A percentile compares a stretch with the other conserved stretches of the same genome.
Evolutionary conservation across 2,329 filamentous ascomycete genomes (phyloP).

Genomic region (Dothidotthia symphoricarpi): DNA sequence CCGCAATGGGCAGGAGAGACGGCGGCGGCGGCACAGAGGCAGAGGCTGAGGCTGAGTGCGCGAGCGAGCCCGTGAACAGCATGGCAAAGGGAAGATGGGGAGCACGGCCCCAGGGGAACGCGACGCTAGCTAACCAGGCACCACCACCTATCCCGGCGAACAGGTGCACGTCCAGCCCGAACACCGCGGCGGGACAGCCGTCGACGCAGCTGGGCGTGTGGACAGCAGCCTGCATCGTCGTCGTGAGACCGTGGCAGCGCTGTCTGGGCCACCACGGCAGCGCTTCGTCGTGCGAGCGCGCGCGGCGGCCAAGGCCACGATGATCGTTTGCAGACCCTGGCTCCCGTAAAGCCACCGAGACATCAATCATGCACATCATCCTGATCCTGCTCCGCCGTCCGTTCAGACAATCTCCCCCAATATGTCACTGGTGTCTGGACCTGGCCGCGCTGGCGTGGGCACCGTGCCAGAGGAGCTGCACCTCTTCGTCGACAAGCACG

Average conservation of each 20-base stretch:
- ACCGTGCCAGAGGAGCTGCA: conserved; percentile 49
- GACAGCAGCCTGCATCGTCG: background rate
- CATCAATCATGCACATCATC: conserved; percentile 6
- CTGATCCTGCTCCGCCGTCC: background rate
- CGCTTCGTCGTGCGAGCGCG: conserved; percentile 4
- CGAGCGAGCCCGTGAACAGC: conserved; percentile 4
- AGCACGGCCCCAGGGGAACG: no score
- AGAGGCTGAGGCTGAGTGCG: conserved; percentile 9
- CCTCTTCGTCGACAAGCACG: conserved; percentile 66
- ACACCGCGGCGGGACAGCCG: no score
- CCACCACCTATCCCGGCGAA: conserved; percentile 1
- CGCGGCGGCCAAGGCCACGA: conserved; percentile 3
- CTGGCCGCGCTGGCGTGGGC: conserved; percentile 51
- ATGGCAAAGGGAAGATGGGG: no score
- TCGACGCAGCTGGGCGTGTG: conserved; percentile 1
- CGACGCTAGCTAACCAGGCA: no score
- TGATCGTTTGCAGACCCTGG: conserved; percentile 18
- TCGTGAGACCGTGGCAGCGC: no score
- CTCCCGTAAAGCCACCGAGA: no score
- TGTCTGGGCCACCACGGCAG: background rate
- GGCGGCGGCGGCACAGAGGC: conserved; percentile 16
- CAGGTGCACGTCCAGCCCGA: no score
- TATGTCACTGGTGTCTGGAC: conserved; percentile 63
- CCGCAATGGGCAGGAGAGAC: conserved; percentile 22
- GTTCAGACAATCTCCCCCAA: conserved; percentile 1